Evolutionary conservation across 441 rosid species (phyloP), one percentile per base, ranked within the genome.

Genomic region (Erodium moschatum): DNA sequence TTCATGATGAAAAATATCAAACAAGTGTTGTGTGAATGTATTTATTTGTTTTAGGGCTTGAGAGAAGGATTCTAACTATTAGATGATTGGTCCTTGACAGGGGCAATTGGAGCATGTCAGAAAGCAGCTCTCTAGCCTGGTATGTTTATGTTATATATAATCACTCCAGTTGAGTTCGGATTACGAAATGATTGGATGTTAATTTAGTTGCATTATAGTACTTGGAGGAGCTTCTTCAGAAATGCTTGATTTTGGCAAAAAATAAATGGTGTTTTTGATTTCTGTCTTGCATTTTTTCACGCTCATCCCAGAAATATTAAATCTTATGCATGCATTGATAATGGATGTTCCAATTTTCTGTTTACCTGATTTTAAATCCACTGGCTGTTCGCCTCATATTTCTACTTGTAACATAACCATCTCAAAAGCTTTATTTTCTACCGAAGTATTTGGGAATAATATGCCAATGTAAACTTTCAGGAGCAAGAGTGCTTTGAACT

Each of bases 401-500:
- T 8, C 29, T 65, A n/a, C 15, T 15, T 65, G 24, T 48, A 48
- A 48, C 16, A n/a, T 8, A n/a, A 2, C 18, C 20, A 10, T 65
- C 48, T 61, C 11, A 35, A 42, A 58, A 65, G 9, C 29, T 61
- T 11, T 33, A 3, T 12, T 13, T n/a, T n/a, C 5, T 15, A 9
- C 48, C 18, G 15, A 63, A 15, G 33, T 40, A 20, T 2, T 65
- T 65, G 7, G 27, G n/a, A 38, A 29, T 65, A 27, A 31, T 72
- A 10, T 50, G 24, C 31, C 20, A 38, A 65, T 16, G 4, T 69
- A 27, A 48, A 33, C 64, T 76, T 75, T 65, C 80, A 90, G 98
- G 94, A 90, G 64, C 78, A 73, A 19, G 85, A 88, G 68, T 83
- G 87, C 74, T 78, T 66, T 72, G 78, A 84, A 77, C 91, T 81